phyloP scores from a whole-genome alignment of 2,329 filamentous ascomycete genomes.

The Blastomyces parvus region DNA sequence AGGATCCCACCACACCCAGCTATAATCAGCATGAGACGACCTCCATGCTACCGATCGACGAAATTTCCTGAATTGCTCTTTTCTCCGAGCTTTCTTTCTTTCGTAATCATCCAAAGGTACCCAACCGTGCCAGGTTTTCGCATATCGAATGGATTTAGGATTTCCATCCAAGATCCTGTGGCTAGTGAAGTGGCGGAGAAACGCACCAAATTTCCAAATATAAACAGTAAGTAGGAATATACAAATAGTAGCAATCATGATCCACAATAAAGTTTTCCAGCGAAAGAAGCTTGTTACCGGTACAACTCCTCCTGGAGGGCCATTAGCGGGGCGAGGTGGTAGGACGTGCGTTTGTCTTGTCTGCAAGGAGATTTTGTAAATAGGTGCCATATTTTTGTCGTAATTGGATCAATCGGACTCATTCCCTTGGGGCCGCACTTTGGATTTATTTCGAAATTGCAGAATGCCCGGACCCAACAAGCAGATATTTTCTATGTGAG shows the following conservation, averaged over 20 bases:
- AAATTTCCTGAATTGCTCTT: constrained; percentile 17
- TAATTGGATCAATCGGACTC: not conserved
- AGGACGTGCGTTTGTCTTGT: constrained; percentile 15
- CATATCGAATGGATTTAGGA: constrained; percentile 25
- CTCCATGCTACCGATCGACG: constrained; percentile 27
- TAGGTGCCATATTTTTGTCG: constrained; percentile 14
- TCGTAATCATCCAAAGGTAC: constrained; percentile 26
- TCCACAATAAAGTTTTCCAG: constrained; percentile 23
- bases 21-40: constrained; percentile 28
- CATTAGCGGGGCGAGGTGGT: constrained; percentile 21
- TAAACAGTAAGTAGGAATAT: constrained; percentile 32
- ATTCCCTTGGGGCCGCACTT: not conserved
- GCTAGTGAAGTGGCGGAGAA: constrained; percentile 29
- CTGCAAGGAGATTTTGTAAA: constrained; percentile 6
- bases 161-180: constrained; percentile 28
- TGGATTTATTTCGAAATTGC: not conserved
- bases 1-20: constrained; percentile 36
- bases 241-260: constrained; percentile 29
- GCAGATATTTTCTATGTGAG: not conserved
- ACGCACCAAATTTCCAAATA: constrained; percentile 32
- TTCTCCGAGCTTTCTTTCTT: constrained; percentile 21
- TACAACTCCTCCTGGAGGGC: constrained; percentile 18
- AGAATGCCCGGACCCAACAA: not conserved
- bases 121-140: constrained; percentile 38
- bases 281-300: constrained; percentile 23